Percentiles rank a stretch among this genome's conserved stretches.
phyloP scores from a whole-genome alignment of 2,329 filamentous ascomycete genomes.

The Aspergillus sp. region DNA sequence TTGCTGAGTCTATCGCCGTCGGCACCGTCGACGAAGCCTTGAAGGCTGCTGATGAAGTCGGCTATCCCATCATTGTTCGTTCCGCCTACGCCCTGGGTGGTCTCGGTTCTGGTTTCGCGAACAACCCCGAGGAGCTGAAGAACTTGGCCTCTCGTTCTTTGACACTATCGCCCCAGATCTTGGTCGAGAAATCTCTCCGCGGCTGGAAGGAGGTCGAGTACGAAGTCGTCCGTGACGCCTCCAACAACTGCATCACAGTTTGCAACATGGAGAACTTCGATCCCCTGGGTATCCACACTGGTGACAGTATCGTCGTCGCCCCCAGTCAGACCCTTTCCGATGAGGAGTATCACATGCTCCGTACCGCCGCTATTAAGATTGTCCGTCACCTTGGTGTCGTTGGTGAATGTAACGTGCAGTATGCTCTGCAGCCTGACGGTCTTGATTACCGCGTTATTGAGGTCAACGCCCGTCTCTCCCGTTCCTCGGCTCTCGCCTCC shows the following conservation, averaged over 20 bases:
- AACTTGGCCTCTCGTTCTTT: constrained; percentile 91
- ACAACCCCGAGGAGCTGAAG: constrained; percentile 88
- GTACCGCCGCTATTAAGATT: constrained; percentile 96
- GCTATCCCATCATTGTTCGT: constrained; percentile 97
- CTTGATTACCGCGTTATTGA: constrained; percentile 98
- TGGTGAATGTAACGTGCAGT: constrained; percentile 98
- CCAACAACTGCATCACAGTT: constrained; percentile 98
- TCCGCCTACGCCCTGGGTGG: constrained; percentile 95
- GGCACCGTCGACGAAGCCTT: constrained; percentile 88
- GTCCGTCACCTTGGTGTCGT: constrained; percentile 95
- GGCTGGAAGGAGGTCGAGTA: constrained; percentile 99
- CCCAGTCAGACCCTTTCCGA: constrained; percentile 96
- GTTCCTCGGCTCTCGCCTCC: constrained; percentile 93
- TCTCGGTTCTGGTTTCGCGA: constrained; percentile 92
- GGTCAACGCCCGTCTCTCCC: constrained; percentile 96
- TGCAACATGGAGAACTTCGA: constrained; percentile 99
- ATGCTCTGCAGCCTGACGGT: constrained; percentile 92
- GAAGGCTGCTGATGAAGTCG: constrained; percentile 78
- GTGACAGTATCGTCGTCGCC: constrained; percentile 97
- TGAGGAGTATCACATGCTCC: constrained; percentile 99
- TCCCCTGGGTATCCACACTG: constrained; percentile 94
- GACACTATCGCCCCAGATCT: constrained; percentile 89
- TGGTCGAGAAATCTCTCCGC: constrained; percentile 98
- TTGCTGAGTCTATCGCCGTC: constrained; percentile 93
- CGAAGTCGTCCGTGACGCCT: constrained; percentile 93